Evolutionary conservation across 1,284 basidiomycete genomes (phyloP).

Genomic region (Austroboletus niveus): DNA sequence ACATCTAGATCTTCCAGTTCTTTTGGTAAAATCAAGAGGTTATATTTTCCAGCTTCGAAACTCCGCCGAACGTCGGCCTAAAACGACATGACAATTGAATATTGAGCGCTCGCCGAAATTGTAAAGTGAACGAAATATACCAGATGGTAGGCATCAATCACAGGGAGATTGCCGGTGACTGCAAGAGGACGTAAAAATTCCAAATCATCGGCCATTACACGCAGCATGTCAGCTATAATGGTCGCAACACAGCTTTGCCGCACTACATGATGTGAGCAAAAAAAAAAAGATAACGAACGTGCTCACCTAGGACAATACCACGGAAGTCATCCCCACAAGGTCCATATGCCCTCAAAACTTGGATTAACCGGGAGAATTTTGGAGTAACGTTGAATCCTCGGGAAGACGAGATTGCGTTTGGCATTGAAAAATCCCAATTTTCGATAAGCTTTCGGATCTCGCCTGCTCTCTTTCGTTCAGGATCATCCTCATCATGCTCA

Average conservation of each 20-base stretch:
- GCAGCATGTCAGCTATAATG: slow-evolving; percentile 46
- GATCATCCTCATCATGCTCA: slow-evolving; percentile 36
- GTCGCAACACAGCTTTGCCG: slow-evolving; percentile 43
- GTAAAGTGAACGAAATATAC: slow-evolving; percentile 20
- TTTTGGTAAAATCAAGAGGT: slow-evolving; percentile 60
- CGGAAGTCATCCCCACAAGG: slow-evolving; percentile 55
- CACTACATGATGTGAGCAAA: slow-evolving; percentile 35
- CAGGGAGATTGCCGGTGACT: slow-evolving; percentile 18
- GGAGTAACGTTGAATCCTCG: slow-evolving; percentile 60
- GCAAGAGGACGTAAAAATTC: slow-evolving; percentile 42
- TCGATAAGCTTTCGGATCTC: slow-evolving; percentile 44
- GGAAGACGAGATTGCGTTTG: slow-evolving; percentile 53
- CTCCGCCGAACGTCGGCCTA: slow-evolving; percentile 37
- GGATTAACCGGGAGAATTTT: slow-evolving; percentile 59
- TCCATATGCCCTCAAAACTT: slow-evolving; percentile 53
- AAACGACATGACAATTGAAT: not conserved
- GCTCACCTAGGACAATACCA: slow-evolving; percentile 62
- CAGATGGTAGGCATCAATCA: slow-evolving; percentile 32
- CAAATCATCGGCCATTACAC: slow-evolving; percentile 41
- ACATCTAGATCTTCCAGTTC: slow-evolving; percentile 57
- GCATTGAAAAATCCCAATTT: slow-evolving; percentile 59
- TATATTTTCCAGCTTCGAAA: slow-evolving; percentile 54
- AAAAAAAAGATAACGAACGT: slow-evolving; percentile 9
- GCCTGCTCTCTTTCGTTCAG: slow-evolving; percentile 18
- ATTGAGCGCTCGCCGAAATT: slow-evolving; percentile 4